A percentile compares a stretch with the other conserved stretches of the same genome.
These are phyloP conservation scores for Thymus mandschuricus DNA, from an alignment of 257 asterid genomes.

Conservation along the genomic window DNA sequence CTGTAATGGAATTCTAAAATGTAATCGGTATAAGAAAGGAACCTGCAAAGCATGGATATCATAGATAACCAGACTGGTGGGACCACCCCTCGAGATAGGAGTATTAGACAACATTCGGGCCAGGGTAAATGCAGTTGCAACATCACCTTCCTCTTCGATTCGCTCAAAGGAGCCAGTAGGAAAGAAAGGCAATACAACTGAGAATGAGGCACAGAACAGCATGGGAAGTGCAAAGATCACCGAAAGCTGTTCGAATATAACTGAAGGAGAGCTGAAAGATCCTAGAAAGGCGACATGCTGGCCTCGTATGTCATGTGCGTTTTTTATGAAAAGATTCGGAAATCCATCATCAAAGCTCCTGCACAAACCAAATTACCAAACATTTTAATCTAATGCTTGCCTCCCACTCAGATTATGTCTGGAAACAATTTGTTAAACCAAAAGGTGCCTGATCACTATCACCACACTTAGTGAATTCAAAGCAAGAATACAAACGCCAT, in stretches of 20 bases:
- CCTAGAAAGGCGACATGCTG: constrained; percentile 90
- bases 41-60: constrained; percentile 96
- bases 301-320: constrained; percentile 89
- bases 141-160: constrained; percentile 96
- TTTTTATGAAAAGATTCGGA: constrained; percentile 88
- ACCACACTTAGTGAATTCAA: not conserved
- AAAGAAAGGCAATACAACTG: constrained; percentile 83
- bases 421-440: not conserved
- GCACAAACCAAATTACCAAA: constrained; percentile 26
- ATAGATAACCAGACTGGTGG: constrained; percentile 87
- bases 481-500: not conserved
- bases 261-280: constrained; percentile 89
- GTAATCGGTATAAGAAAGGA: constrained; percentile 19
- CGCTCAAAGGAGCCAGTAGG: constrained; percentile 96
- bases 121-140: constrained; percentile 94
- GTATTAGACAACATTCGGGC: constrained; percentile 89
- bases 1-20: not conserved
- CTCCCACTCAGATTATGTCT: not conserved
- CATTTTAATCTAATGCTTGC: not conserved
- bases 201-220: constrained; percentile 85
- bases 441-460: not conserved
- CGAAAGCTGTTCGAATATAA: constrained; percentile 93
- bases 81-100: constrained; percentile 95
- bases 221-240: constrained; percentile 94
- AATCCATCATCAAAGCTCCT: constrained; percentile 96